Conservation (phyloP, 352 stramenopile genomes). For the Phytophthora sojae region DNA sequence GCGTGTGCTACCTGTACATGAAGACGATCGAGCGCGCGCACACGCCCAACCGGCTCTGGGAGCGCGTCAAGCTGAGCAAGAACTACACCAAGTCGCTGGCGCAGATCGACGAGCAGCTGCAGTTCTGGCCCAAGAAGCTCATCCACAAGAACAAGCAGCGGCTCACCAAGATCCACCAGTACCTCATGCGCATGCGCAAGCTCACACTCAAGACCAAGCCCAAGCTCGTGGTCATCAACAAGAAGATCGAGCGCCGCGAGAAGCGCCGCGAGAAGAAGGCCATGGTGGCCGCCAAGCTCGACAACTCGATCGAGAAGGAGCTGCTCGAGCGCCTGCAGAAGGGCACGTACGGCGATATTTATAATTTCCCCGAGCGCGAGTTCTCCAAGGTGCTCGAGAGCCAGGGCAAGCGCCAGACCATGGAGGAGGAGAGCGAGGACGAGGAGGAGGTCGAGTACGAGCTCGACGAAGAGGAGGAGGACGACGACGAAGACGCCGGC, state of each 20-base stretch:
- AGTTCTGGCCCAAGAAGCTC: slow-evolving; percentile 98
- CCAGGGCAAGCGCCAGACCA: slow-evolving; percentile 89
- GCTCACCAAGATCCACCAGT: slow-evolving; percentile 99
- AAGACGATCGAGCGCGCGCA: slow-evolving; percentile 99
- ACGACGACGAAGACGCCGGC: slow-evolving; percentile 40
- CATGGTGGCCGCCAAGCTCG: slow-evolving; percentile 94
- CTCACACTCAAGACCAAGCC: slow-evolving; percentile 95
- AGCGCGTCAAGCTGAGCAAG: slow-evolving; percentile 97
- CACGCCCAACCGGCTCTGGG: slow-evolving; percentile 98
- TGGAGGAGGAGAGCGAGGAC: slow-evolving; percentile 92
- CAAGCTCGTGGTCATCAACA: slow-evolving; percentile 95
- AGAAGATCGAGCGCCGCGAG: slow-evolving; percentile 96
- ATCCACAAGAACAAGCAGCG: slow-evolving; percentile 99
- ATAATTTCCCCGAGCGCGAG: slow-evolving; percentile 98
- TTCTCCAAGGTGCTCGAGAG: slow-evolving; percentile 90
- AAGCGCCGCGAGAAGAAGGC: slow-evolving; percentile 97
- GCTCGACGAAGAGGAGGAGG: slow-evolving; percentile 52
- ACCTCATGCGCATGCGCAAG: slow-evolving; percentile 99
- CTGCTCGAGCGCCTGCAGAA: slow-evolving; percentile 97
- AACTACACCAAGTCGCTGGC: slow-evolving; percentile 98
- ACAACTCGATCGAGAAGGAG: slow-evolving; percentile 97
- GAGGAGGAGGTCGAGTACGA: slow-evolving; percentile 74
- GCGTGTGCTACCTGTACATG: slow-evolving; percentile 96
- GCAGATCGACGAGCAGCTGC: slow-evolving; percentile 96
- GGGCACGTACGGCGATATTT: slow-evolving; percentile 99